Evolutionary conservation across 2,329 filamentous ascomycete genomes (phyloP).

Genomic region (Lasiodiplodia gonubiensis): DNA sequence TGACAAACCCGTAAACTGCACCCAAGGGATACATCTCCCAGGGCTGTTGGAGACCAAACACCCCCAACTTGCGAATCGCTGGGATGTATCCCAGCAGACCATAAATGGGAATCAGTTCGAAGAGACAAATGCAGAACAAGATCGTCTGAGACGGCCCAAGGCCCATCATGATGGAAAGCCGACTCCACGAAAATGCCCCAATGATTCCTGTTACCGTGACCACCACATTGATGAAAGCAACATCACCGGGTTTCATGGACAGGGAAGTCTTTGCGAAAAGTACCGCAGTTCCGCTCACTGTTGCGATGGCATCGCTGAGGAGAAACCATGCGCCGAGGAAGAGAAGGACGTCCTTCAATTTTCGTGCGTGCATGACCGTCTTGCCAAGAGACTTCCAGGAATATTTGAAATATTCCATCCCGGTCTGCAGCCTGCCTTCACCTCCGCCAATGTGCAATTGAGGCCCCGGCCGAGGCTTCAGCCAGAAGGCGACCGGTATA

Average conservation of each 20-base stretch:
- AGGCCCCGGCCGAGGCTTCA: slow-evolving; percentile 86
- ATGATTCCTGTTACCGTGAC: slow-evolving; percentile 82
- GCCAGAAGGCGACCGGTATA: slow-evolving; percentile 84
- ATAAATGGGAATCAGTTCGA: slow-evolving; percentile 92
- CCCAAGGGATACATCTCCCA: slow-evolving; percentile 98
- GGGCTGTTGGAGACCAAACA: slow-evolving; percentile 84
- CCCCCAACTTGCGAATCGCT: slow-evolving; percentile 73
- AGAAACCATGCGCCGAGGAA: slow-evolving; percentile 93
- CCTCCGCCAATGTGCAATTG: slow-evolving; percentile 54
- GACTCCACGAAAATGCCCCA: slow-evolving; percentile 89
- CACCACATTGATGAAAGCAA: slow-evolving; percentile 93
- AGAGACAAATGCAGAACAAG: slow-evolving; percentile 85
- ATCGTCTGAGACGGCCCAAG: slow-evolving; percentile 86
- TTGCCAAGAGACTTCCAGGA: slow-evolving; percentile 87
- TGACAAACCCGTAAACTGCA: slow-evolving; percentile 88
- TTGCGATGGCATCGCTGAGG: slow-evolving; percentile 91
- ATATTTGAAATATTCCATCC: slow-evolving; percentile 75
- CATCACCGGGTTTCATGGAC: slow-evolving; percentile 83
- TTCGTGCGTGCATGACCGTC: slow-evolving; percentile 76
- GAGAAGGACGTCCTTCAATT: slow-evolving; percentile 73
- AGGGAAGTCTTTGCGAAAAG: slow-evolving; percentile 94
- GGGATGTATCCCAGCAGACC: slow-evolving; percentile 88
- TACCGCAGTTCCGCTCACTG: slow-evolving; percentile 91
- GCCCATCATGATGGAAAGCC: slow-evolving; percentile 71
- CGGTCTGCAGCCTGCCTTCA: slow-evolving; percentile 53